Evolutionary conservation across 2,329 filamentous ascomycete genomes (phyloP), one percentile per base, ranked within the genome.

Genomic region (Colletotrichum liaoningense): DNA sequence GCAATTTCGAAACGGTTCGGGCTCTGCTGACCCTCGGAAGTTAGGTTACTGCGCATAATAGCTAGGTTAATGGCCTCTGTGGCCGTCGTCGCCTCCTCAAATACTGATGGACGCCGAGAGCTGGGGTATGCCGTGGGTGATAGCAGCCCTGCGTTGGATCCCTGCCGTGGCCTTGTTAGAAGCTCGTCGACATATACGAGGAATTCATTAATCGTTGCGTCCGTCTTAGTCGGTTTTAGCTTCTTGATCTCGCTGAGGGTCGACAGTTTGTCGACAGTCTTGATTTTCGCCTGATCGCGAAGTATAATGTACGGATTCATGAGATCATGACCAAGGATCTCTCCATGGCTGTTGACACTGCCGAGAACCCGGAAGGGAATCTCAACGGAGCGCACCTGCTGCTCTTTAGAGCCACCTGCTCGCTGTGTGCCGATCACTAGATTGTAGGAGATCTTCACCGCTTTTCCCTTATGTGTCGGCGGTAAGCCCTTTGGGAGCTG

Each of bases 1-100:
- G 96, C 93, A 80, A 99, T 98, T 80, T 98, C 95, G 81, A 98
- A 99, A 52, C 95, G 92, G 79, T 98, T 98, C n/a, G 93, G 90
- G 79, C 94, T 95, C 77, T 95, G 93, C 46, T 92, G 91, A n/a
- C 90, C 89, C 57, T 90, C 88, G 2, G 87, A 86, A 0, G 91
- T 88, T 76, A 92, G 85, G 77, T 95, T 95, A 79, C 94, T 95
- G 76, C 94, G 92, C 66, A 98, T 87, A 72, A 98, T 98, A 14
- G 97, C 94, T 74, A 97, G 88, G 79, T 98, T 94, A 78, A 99
- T 98, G 24, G 94, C 92, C 78, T 98, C 95, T 79, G 95, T 96
- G 74, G 90, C 93, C 2, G 90, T 91, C 3, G 88, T 83, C 1
- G 88, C 85, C 49, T 92, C 88, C 72, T 93, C 87, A 63, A 86